These are phyloP conservation scores for Fusarium phyllophilum DNA, from an alignment of 2,329 filamentous ascomycete genomes.

Conservation along the genomic window DNA sequence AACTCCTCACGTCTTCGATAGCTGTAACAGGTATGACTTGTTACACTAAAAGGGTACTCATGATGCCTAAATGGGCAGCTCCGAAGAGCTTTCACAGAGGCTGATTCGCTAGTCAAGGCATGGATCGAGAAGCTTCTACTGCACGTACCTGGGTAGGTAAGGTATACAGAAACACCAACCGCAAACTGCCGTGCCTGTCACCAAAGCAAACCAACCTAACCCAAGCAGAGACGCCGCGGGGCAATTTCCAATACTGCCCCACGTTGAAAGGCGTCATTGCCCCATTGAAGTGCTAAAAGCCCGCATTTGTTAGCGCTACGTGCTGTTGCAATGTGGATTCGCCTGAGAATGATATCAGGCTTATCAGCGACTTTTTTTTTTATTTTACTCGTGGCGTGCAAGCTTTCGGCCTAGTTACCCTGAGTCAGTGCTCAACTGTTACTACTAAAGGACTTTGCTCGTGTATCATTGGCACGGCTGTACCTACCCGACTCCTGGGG, in stretches of 20 bases:
- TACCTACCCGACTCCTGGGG: background rate
- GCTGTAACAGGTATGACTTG: background rate
- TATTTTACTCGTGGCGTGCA: slow-evolving; percentile 1
- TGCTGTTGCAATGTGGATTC: slow-evolving; percentile 3
- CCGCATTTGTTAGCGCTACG: slow-evolving; percentile 8
- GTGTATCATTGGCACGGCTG: slow-evolving; percentile 25
- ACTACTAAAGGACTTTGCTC: background rate
- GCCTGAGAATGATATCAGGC: slow-evolving; percentile 34
- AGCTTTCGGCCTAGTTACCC: background rate
- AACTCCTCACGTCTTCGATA: background rate
- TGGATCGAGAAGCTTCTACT: slow-evolving; percentile 33
- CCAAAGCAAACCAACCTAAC: background rate
- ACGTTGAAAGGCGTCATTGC: slow-evolving; percentile 15
- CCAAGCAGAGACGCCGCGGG: slow-evolving; percentile 1
- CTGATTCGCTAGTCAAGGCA: slow-evolving; percentile 2
- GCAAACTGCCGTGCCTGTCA: slow-evolving; percentile 7
- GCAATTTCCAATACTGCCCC: slow-evolving; percentile 16
- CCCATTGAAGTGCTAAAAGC: slow-evolving; percentile 35
- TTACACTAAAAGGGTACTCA: background rate
- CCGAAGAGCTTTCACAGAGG: slow-evolving; percentile 8
- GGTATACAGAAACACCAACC: slow-evolving; percentile 6
- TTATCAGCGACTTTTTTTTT: slow-evolving; percentile 10
- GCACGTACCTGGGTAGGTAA: background rate
- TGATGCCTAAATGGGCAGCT: slow-evolving; percentile 21
- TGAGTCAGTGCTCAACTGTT: background rate